Conservation (phyloP, 495 filamentous ascomycete species). For the Trichocladium antarcticum region DNA sequence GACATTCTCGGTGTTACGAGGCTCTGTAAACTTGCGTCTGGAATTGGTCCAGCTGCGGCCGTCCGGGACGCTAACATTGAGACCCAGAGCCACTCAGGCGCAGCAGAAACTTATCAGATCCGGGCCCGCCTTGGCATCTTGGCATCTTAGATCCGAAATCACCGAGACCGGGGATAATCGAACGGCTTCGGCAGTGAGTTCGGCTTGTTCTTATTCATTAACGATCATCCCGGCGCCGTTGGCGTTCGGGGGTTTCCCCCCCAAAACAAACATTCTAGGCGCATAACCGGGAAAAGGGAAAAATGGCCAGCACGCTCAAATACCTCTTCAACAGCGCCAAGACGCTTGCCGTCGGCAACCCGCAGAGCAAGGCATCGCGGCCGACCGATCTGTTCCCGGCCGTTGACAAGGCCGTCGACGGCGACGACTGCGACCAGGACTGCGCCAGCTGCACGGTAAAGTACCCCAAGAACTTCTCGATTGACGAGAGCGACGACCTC, state of each 20-base stretch:
- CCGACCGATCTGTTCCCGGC: slow-evolving; percentile 52
- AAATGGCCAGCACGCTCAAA: slow-evolving; percentile 21
- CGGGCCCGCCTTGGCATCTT: not conserved
- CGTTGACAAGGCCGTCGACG: slow-evolving; percentile 62
- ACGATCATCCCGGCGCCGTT: not conserved
- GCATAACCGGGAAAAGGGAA: not conserved
- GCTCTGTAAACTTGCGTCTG: too few relatives aligned
- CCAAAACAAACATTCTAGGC: too few relatives aligned
- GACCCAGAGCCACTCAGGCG: too few relatives aligned
- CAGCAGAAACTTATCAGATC: too few relatives aligned
- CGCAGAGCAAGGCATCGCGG: slow-evolving; percentile 49
- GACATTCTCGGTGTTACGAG: slow-evolving; percentile 10
- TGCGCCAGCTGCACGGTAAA: slow-evolving; percentile 71
- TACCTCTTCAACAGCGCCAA: slow-evolving; percentile 35
- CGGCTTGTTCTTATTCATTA: not conserved
- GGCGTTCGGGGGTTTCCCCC: too few relatives aligned
- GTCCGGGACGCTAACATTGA: too few relatives aligned
- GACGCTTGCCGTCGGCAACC: slow-evolving; percentile 53
- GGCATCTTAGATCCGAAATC: slow-evolving; percentile 4
- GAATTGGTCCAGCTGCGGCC: too few relatives aligned
- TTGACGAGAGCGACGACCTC: slow-evolving; percentile 67
- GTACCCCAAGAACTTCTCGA: slow-evolving; percentile 58
- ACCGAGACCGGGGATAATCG: not conserved
- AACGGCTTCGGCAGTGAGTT: not conserved
- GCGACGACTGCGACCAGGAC: slow-evolving; percentile 81